A percentile compares a stretch with the other conserved stretches of the same genome.
These are phyloP conservation scores for Rhodotorula mucilaginosa DNA, from an alignment of 1,284 basidiomycete genomes.

Conservation along the genomic window DNA sequence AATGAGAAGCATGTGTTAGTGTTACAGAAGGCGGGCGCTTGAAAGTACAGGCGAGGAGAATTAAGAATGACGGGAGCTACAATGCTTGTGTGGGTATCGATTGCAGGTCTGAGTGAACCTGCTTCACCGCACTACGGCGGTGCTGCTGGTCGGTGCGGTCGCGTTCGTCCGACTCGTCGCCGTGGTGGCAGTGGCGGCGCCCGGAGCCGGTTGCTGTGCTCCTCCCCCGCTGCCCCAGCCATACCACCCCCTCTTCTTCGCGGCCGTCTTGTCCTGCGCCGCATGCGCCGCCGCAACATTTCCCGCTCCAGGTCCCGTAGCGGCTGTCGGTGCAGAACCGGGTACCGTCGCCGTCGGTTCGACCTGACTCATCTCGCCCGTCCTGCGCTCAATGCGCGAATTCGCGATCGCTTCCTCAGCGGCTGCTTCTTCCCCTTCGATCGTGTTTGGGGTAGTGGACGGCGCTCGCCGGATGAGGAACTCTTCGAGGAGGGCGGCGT, in stretches of 20 bases:
- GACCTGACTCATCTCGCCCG: slow-evolving; percentile 15
- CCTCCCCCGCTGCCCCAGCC: slow-evolving; percentile 14
- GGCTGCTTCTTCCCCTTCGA: slow-evolving; percentile 13
- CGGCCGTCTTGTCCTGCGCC: background rate
- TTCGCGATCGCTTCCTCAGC: slow-evolving; percentile 5
- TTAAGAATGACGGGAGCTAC: no score
- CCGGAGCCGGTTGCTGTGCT: background rate
- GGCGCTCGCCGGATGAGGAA: slow-evolving; percentile 37
- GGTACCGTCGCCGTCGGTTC: background rate
- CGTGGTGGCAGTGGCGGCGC: background rate
- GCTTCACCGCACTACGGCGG: background rate
- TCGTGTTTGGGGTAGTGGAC: background rate
- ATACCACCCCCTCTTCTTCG: background rate
- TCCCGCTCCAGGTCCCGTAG: background rate
- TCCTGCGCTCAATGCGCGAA: slow-evolving; percentile 13
- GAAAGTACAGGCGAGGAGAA: no score
- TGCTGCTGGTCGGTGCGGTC: background rate
- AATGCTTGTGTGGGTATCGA: no score
- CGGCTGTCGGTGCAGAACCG: background rate
- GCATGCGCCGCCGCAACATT: no score
- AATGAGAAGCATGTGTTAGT: no score
- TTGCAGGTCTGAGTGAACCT: no score
- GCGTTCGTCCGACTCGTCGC: background rate
- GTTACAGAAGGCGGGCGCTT: no score
- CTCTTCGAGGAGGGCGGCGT: slow-evolving; percentile 38